Conservation (phyloP, 176 grass and related monocot species). For the Carex kokanica region DNA sequence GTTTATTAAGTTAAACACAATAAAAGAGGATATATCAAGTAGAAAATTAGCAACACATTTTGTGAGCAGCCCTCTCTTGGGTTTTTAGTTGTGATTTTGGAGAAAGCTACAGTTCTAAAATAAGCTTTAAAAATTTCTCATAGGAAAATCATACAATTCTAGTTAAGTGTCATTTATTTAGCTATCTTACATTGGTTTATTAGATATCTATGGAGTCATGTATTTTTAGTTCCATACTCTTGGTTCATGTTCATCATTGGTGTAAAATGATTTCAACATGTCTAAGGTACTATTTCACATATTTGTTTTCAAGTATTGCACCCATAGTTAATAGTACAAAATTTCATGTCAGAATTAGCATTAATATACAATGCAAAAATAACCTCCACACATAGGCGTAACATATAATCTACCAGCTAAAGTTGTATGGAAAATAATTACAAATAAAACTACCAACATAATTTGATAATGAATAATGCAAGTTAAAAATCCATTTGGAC, state of each 20-base stretch:
- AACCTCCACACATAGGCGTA: background rate
- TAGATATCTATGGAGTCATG: background rate
- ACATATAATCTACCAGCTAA: background rate
- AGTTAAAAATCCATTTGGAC: background rate
- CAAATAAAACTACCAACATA: background rate
- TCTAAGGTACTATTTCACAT: background rate
- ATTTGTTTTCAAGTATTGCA: background rate
- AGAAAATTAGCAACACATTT: background rate
- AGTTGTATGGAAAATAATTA: background rate
- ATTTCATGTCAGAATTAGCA: background rate
- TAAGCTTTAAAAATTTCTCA: background rate
- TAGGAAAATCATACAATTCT: background rate
- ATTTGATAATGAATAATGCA: background rate
- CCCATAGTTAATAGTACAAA: background rate
- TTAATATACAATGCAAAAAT: background rate
- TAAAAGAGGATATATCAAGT: background rate
- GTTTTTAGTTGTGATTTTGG: background rate
- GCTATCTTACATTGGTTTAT: background rate
- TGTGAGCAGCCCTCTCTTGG: background rate
- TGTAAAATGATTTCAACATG: background rate
- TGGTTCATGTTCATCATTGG: background rate
- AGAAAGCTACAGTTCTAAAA: background rate
- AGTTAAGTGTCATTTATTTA: background rate
- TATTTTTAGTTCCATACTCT: background rate
- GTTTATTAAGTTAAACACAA: background rate